Base-by-base conservation (phyloP, 2,329 filamentous ascomycete genomes). In the Orbilia javanica region DNA sequence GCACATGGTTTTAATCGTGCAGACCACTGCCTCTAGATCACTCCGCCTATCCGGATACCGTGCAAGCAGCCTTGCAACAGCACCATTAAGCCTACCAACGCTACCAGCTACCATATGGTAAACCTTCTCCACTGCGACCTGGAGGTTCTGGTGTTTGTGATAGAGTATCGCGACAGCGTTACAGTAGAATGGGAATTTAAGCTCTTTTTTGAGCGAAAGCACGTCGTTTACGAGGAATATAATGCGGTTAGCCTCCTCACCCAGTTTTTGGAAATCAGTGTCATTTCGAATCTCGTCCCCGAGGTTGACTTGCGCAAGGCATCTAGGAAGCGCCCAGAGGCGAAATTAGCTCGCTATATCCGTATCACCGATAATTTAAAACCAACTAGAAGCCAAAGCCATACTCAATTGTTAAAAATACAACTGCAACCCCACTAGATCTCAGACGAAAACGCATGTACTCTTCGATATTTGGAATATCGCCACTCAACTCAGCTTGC, bases 161-260 rank as follows among this genome's bases (percentile, higher is more conserved):
- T 80, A 80, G 0, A 80, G 74, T 25, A 80, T 67, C 1, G 79
- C 79, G 3, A 80, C 55, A 5, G 65, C 75, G n/a, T 80, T 80
- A 44, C 75, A 80, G 64, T 74, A 80, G 42, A 80, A 80, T 1
- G 79, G 79, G 36, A 53, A 79, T 25, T 36, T 27, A 25, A 80
- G 79, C 15, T 67, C 55, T 34, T 27, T 22, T 18, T 36, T 50
- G n/a, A 78, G 42, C n/a, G 39, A 79, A 25, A 53, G 74, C 29
- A 79, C 25, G n/a, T 52, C 67, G 44, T 71, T 78, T 13, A 22
- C 50, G 6, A 72, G 46, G 60, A 11, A 70, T 52, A 36, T 22
- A 11, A 65, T 72, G 31, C 18, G 46, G 34, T 64, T 63, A 63
- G 11, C 13, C 46, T 68, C 39, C 68, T 77, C 39, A 60, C 65